Percentiles rank a stretch among this genome's conserved stretches.
phyloP scores from a whole-genome alignment of 192 early-diverging fungal species.

The Backusella tarrabulga region DNA sequence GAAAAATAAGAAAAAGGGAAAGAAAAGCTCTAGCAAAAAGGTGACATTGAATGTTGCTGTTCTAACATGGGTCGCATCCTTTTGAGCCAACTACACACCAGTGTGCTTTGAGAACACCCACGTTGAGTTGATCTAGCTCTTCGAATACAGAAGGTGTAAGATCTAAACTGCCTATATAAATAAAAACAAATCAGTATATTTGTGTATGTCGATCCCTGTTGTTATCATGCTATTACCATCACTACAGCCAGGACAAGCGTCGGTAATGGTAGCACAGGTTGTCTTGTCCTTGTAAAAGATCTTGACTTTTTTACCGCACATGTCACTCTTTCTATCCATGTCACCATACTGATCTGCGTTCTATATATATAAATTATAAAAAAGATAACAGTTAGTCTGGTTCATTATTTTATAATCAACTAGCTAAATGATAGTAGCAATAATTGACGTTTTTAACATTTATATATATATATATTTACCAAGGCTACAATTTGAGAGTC shows the following conservation, averaged over 20 bases:
- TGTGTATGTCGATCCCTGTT: background rate
- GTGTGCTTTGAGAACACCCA: background rate
- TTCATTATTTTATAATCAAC: background rate
- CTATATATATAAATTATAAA: constrained; percentile 20
- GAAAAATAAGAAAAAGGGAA: background rate
- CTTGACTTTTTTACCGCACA: constrained; percentile 36
- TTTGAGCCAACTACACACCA: background rate
- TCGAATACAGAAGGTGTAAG: constrained; percentile 19
- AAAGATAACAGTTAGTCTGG: background rate
- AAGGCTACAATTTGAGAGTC: constrained; percentile 20
- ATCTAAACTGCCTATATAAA: constrained; percentile 14
- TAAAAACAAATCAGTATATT: constrained; percentile 1
- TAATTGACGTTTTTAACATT: background rate
- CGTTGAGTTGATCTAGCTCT: background rate
- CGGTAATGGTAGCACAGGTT: constrained; percentile 37
- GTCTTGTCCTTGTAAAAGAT: constrained; percentile 34
- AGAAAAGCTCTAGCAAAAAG: constrained; percentile 6
- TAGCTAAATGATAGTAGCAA: constrained; percentile 6
- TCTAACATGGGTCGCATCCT: background rate
- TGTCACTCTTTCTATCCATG: constrained; percentile 26
- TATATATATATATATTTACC: background rate
- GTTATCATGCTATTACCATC: background rate
- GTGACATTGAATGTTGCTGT: background rate
- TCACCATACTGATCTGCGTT: constrained; percentile 42
- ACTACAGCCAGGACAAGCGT: constrained; percentile 45